A percentile compares a stretch with the other conserved stretches of the same genome.
Conservation (phyloP, 2,329 filamentous ascomycete species). For the Myriosclerotinia curreyana region DNA sequence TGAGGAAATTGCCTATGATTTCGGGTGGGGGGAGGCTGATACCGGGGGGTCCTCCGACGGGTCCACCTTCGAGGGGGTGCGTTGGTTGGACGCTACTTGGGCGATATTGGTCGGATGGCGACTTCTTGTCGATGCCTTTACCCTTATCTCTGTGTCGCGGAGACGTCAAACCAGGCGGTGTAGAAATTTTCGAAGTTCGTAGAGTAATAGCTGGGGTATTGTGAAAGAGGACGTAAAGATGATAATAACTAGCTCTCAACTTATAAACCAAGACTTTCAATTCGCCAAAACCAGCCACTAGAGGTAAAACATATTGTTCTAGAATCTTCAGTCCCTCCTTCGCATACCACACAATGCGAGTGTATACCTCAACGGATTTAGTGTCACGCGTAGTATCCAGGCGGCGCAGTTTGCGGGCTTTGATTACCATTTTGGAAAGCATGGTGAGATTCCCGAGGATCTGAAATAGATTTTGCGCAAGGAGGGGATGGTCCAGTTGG, state of each 20-base stretch:
- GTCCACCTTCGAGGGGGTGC: constrained; percentile 41
- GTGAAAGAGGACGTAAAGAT: constrained; percentile 95
- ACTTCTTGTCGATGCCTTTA: constrained; percentile 34
- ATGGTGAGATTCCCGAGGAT: constrained; percentile 87
- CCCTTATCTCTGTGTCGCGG: constrained; percentile 37
- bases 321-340: constrained; percentile 86
- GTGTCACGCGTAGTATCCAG: constrained; percentile 77
- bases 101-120: constrained; percentile 28
- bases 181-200: constrained; percentile 40
- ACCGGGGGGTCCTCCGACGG: constrained; percentile 46
- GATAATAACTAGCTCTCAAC: constrained; percentile 88
- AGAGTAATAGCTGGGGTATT: constrained; percentile 71
- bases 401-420: constrained; percentile 77
- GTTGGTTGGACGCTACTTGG: constrained; percentile 39
- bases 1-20: constrained; percentile 67
- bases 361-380: constrained; percentile 77
- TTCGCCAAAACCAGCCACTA: constrained; percentile 73
- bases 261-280: constrained; percentile 90
- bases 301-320: constrained; percentile 82
- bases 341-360: constrained; percentile 93
- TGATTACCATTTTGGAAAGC: constrained; percentile 77
- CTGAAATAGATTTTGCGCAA: constrained; percentile 83
- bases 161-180: constrained; percentile 39
- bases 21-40: constrained; percentile 40
- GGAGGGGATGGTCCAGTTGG: constrained; percentile 70